phyloP scores from a whole-genome alignment of 192 early-diverging fungal genomes.

The Umbelopsis ramanniana region DNA sequence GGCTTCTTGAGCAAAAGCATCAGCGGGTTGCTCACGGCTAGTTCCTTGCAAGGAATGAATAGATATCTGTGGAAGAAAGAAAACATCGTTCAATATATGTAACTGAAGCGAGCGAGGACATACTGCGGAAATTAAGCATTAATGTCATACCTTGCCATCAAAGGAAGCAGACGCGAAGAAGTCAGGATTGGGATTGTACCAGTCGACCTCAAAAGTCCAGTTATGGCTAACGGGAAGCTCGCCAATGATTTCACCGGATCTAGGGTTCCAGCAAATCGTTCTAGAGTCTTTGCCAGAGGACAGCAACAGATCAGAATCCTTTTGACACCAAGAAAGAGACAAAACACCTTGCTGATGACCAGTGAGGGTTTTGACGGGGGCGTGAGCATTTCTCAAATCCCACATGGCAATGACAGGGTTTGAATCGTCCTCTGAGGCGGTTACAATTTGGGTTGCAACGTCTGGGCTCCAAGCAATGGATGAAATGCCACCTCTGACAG shows the following conservation, averaged over 20 bases:
- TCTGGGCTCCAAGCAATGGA: constrained; percentile 93
- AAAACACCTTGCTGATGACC: constrained; percentile 93
- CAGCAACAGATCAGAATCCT: constrained; percentile 91
- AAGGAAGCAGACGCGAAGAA: constrained; percentile 86
- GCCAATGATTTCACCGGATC: constrained; percentile 80
- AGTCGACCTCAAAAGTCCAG: constrained; percentile 97
- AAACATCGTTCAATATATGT: neutral
- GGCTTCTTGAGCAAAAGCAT: constrained; percentile 27
- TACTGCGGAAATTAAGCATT: too few relatives aligned
- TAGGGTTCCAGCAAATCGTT: constrained; percentile 94
- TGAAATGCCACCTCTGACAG: constrained; percentile 77
- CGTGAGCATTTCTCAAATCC: constrained; percentile 95
- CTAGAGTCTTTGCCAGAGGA: constrained; percentile 95
- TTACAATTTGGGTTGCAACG: constrained; percentile 89
- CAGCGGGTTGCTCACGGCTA: constrained; percentile 36
- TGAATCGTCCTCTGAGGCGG: constrained; percentile 90
- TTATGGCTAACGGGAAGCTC: constrained; percentile 85
- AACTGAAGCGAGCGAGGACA: neutral
- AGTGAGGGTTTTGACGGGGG: constrained; percentile 81
- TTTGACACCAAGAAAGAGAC: constrained; percentile 93
- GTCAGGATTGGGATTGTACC: constrained; percentile 95
- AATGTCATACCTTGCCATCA: constrained; percentile 75
- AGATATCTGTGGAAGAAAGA: constrained; percentile 53
- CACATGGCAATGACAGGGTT: constrained; percentile 89
- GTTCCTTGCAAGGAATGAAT: constrained; percentile 79